Evolutionary conservation across 2,329 filamentous ascomycete species (phyloP).

Genomic region (Pyrenophora teres): DNA sequence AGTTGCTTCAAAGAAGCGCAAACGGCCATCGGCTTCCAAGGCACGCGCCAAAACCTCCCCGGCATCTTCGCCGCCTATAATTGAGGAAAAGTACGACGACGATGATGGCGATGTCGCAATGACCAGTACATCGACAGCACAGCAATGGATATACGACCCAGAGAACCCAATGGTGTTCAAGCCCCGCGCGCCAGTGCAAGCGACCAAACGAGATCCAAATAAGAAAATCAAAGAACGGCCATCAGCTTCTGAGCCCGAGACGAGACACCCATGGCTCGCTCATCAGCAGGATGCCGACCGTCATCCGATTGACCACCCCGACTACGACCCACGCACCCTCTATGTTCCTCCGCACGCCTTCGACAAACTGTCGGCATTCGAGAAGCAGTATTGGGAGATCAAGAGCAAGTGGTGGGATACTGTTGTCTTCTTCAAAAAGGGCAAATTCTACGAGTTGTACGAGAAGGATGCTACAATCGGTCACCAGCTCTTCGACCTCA

Average conservation of each 20-base stretch:
- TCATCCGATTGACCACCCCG: slow-evolving; percentile 76
- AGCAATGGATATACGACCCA: slow-evolving; percentile 79
- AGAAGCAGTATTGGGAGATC: slow-evolving; percentile 99
- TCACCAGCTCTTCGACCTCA: slow-evolving; percentile 95
- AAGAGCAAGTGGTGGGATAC: slow-evolving; percentile 98
- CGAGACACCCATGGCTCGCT: slow-evolving; percentile 89
- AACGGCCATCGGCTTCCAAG: slow-evolving; percentile 68
- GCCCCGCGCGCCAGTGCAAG: slow-evolving; percentile 47
- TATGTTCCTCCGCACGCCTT: slow-evolving; percentile 83
- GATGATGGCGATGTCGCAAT: slow-evolving; percentile 63
- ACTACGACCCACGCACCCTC: slow-evolving; percentile 90
- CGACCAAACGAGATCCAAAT: slow-evolving; percentile 40
- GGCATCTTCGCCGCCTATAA: slow-evolving; percentile 53
- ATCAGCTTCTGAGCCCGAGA: slow-evolving; percentile 78
- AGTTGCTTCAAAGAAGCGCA: slow-evolving; percentile 68
- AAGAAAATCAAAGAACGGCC: slow-evolving; percentile 64
- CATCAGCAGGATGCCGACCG: slow-evolving; percentile 83
- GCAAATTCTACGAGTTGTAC: slow-evolving; percentile 98
- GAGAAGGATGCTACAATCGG: slow-evolving; percentile 97
- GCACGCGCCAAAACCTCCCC: slow-evolving; percentile 55
- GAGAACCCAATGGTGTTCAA: slow-evolving; percentile 59
- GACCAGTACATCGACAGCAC: slow-evolving; percentile 69
- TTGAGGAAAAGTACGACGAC: slow-evolving; percentile 49
- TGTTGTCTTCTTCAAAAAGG: slow-evolving; percentile 99
- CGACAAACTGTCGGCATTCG: slow-evolving; percentile 86